phyloP scores from a whole-genome alignment of 139 green algal genomes.

The Auxenochlorella pyrenoidosa region DNA sequence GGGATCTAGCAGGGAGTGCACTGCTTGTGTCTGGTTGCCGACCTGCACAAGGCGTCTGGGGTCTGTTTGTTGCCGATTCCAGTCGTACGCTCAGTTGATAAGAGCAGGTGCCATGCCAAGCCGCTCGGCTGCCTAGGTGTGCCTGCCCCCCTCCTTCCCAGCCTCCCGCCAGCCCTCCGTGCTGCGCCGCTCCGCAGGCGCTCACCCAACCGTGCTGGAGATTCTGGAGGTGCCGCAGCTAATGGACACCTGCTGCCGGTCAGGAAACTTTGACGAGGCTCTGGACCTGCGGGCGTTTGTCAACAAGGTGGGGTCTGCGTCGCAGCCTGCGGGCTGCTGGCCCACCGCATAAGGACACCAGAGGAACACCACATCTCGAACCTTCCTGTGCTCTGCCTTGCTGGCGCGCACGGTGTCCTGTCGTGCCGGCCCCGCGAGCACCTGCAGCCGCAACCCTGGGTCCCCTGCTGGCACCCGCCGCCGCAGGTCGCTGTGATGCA shows the following conservation, averaged over 20 bases:
- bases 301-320: constrained; percentile 1
- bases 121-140: background rate
- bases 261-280: constrained; percentile 96
- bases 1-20: background rate
- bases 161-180: background rate
- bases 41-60: too few relatives aligned
- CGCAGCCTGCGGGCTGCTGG: too few relatives aligned
- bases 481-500: constrained; percentile 43
- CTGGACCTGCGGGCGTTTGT: constrained; percentile 87
- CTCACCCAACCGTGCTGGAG: constrained; percentile 86
- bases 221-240: constrained; percentile 96
- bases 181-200: constrained; percentile 44
- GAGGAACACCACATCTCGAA: too few relatives aligned
- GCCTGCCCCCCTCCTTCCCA: background rate
- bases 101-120: background rate
- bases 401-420: too few relatives aligned
- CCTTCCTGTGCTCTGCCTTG: too few relatives aligned
- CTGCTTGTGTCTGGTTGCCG: background rate
- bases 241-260: constrained; percentile 96
- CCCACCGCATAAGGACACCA: too few relatives aligned
- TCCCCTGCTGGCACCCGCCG: background rate
- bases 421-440: background rate
- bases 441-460: background rate
- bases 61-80: too few relatives aligned
- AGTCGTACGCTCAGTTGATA: background rate